Percentiles rank a stretch among this genome's conserved stretches.
Evolutionary conservation across 1,284 basidiomycete genomes (phyloP).

Genomic region (Laetiporus sulphureus): DNA sequence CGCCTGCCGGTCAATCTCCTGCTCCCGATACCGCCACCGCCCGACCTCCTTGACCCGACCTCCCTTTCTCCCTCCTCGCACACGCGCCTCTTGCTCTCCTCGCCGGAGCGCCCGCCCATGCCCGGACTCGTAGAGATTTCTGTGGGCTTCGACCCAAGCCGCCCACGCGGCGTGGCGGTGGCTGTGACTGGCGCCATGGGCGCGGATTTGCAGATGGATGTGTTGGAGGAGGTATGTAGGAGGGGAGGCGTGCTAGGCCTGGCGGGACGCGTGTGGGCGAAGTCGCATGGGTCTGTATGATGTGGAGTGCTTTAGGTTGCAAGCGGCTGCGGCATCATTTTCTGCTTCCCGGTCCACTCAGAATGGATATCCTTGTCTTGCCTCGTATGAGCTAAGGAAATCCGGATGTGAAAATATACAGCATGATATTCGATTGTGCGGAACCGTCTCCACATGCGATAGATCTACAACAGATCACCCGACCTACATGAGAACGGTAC

Average conservation of each 20-base stretch:
- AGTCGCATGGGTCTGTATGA: slow-evolving; percentile 15
- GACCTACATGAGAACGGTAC: no score
- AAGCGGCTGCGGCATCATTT: no score
- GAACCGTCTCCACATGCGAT: no score
- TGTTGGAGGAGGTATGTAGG: slow-evolving; percentile 42
- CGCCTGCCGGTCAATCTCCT: slow-evolving; percentile 59
- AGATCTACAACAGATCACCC: no score
- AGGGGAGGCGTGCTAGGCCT: slow-evolving; percentile 31
- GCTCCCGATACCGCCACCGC: slow-evolving; percentile 30
- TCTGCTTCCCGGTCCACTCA: no score
- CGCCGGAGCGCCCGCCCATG: slow-evolving; percentile 53
- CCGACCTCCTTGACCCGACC: slow-evolving; percentile 38
- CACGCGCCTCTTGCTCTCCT: slow-evolving; percentile 41
- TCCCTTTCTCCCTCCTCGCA: slow-evolving; percentile 30
- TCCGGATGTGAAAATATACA: no score
- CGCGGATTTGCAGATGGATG: slow-evolving; percentile 39
- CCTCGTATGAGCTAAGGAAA: no score
- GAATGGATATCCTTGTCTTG: no score
- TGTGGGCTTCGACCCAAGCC: slow-evolving; percentile 44
- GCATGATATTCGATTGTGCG: no score
- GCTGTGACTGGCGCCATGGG: slow-evolving; percentile 53
- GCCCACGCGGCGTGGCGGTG: slow-evolving; percentile 43
- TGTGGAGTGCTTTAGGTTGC: no score
- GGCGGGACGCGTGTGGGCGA: slow-evolving; percentile 31
- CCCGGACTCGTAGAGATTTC: slow-evolving; percentile 52